A percentile compares a stretch with the other conserved stretches of the same genome.
Evolutionary conservation across 2,329 filamentous ascomycete species (phyloP).

Genomic region (Alternaria rosae): DNA sequence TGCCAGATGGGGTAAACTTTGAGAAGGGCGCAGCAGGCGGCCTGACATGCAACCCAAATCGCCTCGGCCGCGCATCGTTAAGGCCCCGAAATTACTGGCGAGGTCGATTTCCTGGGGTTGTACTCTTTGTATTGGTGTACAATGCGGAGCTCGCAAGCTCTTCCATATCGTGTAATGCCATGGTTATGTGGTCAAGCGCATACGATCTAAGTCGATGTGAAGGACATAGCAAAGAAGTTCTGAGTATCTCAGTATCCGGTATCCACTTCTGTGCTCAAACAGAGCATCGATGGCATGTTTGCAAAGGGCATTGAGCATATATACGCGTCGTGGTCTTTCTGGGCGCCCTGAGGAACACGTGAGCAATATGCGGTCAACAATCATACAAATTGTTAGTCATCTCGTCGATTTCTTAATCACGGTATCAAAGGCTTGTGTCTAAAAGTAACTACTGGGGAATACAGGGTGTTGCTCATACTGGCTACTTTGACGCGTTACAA

Average conservation of each 20-base stretch:
- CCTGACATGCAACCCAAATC: background rate
- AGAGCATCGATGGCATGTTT: background rate
- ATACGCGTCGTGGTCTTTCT: background rate
- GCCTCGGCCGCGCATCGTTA: background rate
- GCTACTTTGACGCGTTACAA: no score
- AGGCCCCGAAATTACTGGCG: background rate
- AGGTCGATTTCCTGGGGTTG: background rate
- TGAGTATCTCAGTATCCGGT: no score
- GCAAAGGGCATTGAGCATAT: background rate
- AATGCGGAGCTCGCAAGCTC: background rate
- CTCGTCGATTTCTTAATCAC: no score
- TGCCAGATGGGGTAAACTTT: constrained; percentile 3
- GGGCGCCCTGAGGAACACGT: background rate
- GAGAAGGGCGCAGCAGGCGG: constrained; percentile 5
- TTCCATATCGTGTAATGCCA: background rate
- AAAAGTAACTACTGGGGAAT: no score
- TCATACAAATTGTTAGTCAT: no score
- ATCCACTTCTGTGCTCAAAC: background rate
- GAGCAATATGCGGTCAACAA: no score
- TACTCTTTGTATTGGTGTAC: background rate
- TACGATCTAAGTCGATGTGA: background rate
- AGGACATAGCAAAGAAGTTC: no score
- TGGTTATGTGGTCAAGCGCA: background rate
- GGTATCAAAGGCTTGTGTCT: no score
- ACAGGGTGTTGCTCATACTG: no score